phyloP scores from a whole-genome alignment of 164 flowering plant genomes.

The Stephania cephalantha region DNA sequence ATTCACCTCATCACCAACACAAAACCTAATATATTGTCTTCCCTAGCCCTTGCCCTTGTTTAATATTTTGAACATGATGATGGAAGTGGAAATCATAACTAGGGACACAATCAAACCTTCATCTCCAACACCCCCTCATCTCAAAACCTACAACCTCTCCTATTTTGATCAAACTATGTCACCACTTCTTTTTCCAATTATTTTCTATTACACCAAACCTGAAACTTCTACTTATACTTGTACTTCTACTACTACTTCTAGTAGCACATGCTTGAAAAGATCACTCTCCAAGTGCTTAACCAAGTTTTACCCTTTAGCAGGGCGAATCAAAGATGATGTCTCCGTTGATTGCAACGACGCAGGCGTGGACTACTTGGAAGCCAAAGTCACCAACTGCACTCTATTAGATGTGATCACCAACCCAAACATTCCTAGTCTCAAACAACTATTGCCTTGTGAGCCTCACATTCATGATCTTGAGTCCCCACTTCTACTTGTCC shows the following conservation, averaged over 20 bases:
- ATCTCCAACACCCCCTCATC: slow-evolving; percentile 22
- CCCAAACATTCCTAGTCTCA: slow-evolving; percentile 16
- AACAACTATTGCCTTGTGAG: slow-evolving; percentile 24
- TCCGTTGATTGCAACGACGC: slow-evolving; percentile 6
- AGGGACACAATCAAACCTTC: slow-evolving; percentile 14
- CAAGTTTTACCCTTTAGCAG: slow-evolving; percentile 1
- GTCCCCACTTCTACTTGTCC: slow-evolving; percentile 22
- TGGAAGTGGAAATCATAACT: slow-evolving; percentile 10
- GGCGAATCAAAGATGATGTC: not conserved
- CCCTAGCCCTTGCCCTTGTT: too few relatives aligned
- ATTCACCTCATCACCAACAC: too few relatives aligned
- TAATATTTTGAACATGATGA: not conserved
- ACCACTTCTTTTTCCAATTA: slow-evolving; percentile 5
- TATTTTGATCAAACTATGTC: slow-evolving; percentile 4
- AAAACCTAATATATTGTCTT: too few relatives aligned
- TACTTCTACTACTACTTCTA: not conserved
- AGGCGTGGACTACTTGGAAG: slow-evolving; percentile 3
- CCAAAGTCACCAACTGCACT: not conserved
- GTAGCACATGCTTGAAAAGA: not conserved
- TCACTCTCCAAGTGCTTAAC: slow-evolving; percentile 1
- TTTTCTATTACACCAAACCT: slow-evolving; percentile 8
- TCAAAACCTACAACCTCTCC: slow-evolving; percentile 1
- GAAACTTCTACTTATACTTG: too few relatives aligned
- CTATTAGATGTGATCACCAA: slow-evolving; percentile 1
- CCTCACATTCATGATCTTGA: not conserved